Percentiles rank a stretch among this genome's conserved stretches.
These are phyloP conservation scores for Heritiera fomes DNA, from an alignment of 345 rosid genomes.

Conservation along the genomic window DNA sequence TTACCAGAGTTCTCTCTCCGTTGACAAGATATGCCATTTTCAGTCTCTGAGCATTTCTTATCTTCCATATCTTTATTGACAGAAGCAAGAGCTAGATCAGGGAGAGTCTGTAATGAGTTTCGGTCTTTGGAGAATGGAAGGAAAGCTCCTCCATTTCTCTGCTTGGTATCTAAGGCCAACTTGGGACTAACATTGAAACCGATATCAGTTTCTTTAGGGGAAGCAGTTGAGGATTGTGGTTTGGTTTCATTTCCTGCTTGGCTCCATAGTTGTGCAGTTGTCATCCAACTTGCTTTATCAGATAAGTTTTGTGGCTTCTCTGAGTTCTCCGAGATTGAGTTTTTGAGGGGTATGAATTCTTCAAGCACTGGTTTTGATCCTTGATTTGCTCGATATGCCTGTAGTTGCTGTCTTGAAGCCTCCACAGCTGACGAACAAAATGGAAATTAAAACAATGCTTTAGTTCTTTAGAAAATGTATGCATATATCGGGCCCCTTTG, in stretches of 20 bases:
- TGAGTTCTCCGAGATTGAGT: constrained; percentile 38
- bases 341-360: constrained; percentile 93
- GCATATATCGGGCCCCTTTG: constrained; percentile 27
- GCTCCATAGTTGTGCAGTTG: constrained; percentile 94
- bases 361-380: constrained; percentile 72
- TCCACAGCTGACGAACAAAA: constrained; percentile 64
- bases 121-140: constrained; percentile 89
- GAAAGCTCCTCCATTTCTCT: constrained; percentile 85
- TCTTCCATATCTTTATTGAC: constrained; percentile 51
- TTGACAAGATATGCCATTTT: constrained; percentile 38
- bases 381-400: constrained; percentile 61
- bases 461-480: constrained; percentile 25
- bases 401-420: constrained; percentile 79
- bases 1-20: constrained; percentile 39
- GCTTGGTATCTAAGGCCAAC: constrained; percentile 57
- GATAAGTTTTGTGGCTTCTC: constrained; percentile 35
- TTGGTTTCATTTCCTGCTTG: constrained; percentile 56
- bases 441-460: constrained; percentile 1
- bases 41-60: constrained; percentile 43
- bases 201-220: constrained; percentile 48
- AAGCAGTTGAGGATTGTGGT: constrained; percentile 33
- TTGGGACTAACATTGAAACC: constrained; percentile 63
- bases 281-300: constrained; percentile 83
- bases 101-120: constrained; percentile 40
- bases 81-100: constrained; percentile 68